Evolutionary conservation across 1,139 yeast genomes (phyloP).

Genomic region (Protomyces lactucae-debilis): DNA sequence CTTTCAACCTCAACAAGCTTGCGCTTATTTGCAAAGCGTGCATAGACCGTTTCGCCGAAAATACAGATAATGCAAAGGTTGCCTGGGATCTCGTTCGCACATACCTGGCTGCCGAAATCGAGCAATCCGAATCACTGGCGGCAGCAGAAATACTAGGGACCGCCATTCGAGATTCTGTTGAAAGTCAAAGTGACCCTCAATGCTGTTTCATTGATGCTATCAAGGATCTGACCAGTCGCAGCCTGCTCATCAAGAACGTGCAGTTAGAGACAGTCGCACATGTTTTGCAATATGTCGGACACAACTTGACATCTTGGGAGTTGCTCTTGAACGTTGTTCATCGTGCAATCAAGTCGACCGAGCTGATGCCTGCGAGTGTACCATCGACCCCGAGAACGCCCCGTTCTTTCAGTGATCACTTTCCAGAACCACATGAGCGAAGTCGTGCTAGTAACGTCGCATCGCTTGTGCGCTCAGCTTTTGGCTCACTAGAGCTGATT

Average conservation of each 20-base stretch:
- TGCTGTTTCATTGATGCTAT: conserved; percentile 7
- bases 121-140: background rate
- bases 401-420: background rate
- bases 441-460: background rate
- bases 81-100: conserved; percentile 4
- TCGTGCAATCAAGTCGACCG: background rate
- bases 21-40: background rate
- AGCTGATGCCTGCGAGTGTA: background rate
- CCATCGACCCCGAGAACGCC: background rate
- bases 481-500: conserved; percentile 23
- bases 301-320: conserved; percentile 12
- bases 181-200: conserved; percentile 1
- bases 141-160: conserved; percentile 10
- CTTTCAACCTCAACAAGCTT: conserved; percentile 5
- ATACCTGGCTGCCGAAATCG: conserved; percentile 5
- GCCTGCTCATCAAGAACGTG: background rate
- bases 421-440: background rate
- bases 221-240: background rate
- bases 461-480: conserved; percentile 19
- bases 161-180: background rate
- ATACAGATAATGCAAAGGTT: background rate
- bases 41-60: background rate
- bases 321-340: background rate
- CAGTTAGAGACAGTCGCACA: conserved; percentile 9
- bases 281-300: conserved; percentile 6